Evolutionary conservation across 1,139 yeast species (phyloP).

Genomic region (Magnusiomyces tetraspermus): DNA sequence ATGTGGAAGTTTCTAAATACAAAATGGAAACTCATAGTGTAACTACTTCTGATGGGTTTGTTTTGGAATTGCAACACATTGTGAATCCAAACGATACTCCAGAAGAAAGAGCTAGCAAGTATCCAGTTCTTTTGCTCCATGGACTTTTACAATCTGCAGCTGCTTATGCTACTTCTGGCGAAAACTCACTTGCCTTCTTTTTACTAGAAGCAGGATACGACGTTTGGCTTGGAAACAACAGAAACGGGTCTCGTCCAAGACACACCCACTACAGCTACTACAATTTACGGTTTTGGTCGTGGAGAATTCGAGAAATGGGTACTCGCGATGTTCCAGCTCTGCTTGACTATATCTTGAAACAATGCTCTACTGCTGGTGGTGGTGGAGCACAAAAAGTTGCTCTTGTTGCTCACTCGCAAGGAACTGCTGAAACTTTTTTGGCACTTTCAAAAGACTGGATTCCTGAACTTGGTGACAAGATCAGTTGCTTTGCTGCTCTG

Average conservation of each 20-base stretch:
- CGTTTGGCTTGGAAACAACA: constrained; percentile 89
- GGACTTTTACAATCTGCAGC: constrained; percentile 85
- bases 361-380: too few species aligned
- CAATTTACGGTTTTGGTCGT: constrained; percentile 50
- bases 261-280: constrained; percentile 40
- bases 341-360: constrained; percentile 48
- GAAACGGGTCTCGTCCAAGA: constrained; percentile 72
- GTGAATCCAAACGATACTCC: constrained; percentile 40
- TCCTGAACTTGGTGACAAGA: constrained; percentile 37
- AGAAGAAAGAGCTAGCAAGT: constrained; percentile 26
- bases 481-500: constrained; percentile 62
- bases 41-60: constrained; percentile 73
- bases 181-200: constrained; percentile 60
- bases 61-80: constrained; percentile 54
- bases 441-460: constrained; percentile 43
- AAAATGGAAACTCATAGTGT: constrained; percentile 51
- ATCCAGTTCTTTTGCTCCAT: constrained; percentile 69
- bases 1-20: constrained; percentile 51
- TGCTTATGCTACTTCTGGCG: constrained; percentile 70
- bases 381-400: constrained; percentile 42
- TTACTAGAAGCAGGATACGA: constrained; percentile 61
- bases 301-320: constrained; percentile 82
- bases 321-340: constrained; percentile 65
- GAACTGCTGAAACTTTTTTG: constrained; percentile 75
- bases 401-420: constrained; percentile 82